Evolutionary conservation across 768 basidiomycete species (phyloP).

Genomic region (Naematelia encephala): DNA sequence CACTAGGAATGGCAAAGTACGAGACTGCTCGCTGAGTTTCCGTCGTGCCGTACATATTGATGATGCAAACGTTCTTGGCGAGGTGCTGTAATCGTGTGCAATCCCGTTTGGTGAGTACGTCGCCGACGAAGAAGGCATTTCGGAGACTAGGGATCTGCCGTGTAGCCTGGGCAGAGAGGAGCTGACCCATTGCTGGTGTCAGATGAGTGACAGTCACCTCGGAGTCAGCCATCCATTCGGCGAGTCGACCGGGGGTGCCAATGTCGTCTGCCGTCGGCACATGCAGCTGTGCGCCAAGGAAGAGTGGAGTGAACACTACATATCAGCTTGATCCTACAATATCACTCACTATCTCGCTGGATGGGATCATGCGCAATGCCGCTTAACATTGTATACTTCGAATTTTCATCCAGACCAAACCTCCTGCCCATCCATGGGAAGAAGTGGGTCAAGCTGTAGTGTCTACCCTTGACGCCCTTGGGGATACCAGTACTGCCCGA

Average conservation of each 20-base stretch:
- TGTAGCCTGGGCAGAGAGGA: slow-evolving; percentile 82
- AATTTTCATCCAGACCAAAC: slow-evolving; percentile 69
- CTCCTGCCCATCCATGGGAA: slow-evolving; percentile 98
- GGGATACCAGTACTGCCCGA: slow-evolving; percentile 97
- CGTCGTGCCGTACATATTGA: slow-evolving; percentile 99
- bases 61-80: slow-evolving; percentile 84
- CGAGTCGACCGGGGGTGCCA: slow-evolving; percentile 89
- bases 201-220: slow-evolving; percentile 93
- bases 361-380: slow-evolving; percentile 99
- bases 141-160: slow-evolving; percentile 76
- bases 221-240: slow-evolving; percentile 96
- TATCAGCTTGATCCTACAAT: slow-evolving; percentile 8
- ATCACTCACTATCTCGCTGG: slow-evolving; percentile 86
- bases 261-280: slow-evolving; percentile 97
- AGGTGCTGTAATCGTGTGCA: slow-evolving; percentile 89
- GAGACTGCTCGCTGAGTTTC: slow-evolving; percentile 99
- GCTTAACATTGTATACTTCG: slow-evolving; percentile 95
- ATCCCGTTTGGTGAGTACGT: slow-evolving; percentile 96
- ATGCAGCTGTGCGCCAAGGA: slow-evolving; percentile 91
- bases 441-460: slow-evolving; percentile 96
- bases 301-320: slow-evolving; percentile 96
- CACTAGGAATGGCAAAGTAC: slow-evolving; percentile 86
- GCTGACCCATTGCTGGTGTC: slow-evolving; percentile 96
- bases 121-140: slow-evolving; percentile 98
- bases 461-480: slow-evolving; percentile 93